Evolutionary conservation across 306 rosid genomes (phyloP), one percentile per base, ranked within the genome.

Genomic region (Dryas octopetala): DNA sequence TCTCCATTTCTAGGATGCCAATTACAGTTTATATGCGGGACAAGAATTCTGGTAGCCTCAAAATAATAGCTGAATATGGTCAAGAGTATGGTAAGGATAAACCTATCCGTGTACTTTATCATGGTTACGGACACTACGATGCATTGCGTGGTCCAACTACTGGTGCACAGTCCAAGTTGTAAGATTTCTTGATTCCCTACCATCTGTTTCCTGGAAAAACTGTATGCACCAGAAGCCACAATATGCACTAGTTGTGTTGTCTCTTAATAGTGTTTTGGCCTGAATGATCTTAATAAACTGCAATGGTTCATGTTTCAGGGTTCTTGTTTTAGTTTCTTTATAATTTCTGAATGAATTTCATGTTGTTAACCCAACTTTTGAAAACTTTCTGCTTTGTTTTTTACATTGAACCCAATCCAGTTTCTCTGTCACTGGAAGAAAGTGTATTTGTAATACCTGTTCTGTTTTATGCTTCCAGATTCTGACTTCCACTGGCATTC

Each of bases 121-220:
- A 91, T 74, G 91, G 88, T 48, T 89, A 79, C 70, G 97, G 98
- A 59, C 98, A 94, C 81, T 91, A 91, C 41, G 98, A 93, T 55
- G 86, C 85, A 11, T 45, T 93, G 79, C 80, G 62, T 32, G 64
- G 71, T 66, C 51, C 76, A 14, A 55, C 44, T 50, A 1, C 17
- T 19, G 41, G 72, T 68, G 17, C 76, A 10, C 44, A 55, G 15
- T 53, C 83, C 41, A 65, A 60, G 60, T 28, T 9, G 82, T 85
- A 67, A 80, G 82, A 47, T 55, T 55, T 59, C 69, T 67, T n/a
- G 19, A 38, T 74, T 16, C 58, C 44, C 26, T 32, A 28, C 10
- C 2, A 44, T 58, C 6, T 53, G 32, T 62, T 73, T 71, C 45
- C 3, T 55, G 57, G 17, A 17, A 46, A 6, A 75, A 45, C 12